A percentile compares a stretch with the other conserved stretches of the same genome.
phyloP scores from a whole-genome alignment of 768 basidiomycete species.

The Strobilomyces echinocephalus region DNA sequence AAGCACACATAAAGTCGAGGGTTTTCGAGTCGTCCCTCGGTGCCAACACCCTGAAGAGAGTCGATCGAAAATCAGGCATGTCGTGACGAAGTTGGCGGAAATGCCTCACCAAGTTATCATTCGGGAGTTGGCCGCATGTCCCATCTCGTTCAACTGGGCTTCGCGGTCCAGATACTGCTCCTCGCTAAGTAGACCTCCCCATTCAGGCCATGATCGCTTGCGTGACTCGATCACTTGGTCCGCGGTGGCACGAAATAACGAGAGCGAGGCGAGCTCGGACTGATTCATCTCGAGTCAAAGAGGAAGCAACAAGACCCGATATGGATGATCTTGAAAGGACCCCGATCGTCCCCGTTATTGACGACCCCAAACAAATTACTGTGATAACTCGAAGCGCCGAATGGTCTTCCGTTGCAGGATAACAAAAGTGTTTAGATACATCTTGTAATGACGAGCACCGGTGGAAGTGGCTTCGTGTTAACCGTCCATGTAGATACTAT shows the following conservation, averaged over 20 bases:
- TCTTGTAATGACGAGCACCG: not conserved
- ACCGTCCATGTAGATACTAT: not conserved
- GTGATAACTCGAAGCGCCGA: too few species aligned
- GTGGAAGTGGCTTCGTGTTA: not conserved
- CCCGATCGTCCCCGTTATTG: too few species aligned
- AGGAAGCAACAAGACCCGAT: too few species aligned
- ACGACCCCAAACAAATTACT: too few species aligned
- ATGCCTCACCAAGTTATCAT: slow-evolving; percentile 46
- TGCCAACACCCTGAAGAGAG: slow-evolving; percentile 48
- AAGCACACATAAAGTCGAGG: slow-evolving; percentile 54
- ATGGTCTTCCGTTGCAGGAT: too few species aligned
- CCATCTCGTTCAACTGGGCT: slow-evolving; percentile 35
- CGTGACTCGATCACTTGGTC: slow-evolving; percentile 42
- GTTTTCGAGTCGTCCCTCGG: slow-evolving; percentile 46
- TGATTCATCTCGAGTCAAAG: slow-evolving; percentile 1
- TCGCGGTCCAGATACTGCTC: slow-evolving; percentile 46
- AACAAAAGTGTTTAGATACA: too few species aligned
- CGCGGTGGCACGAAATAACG: slow-evolving; percentile 45
- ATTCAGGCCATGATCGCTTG: slow-evolving; percentile 35
- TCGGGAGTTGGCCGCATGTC: slow-evolving; percentile 42
- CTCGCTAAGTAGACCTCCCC: slow-evolving; percentile 40
- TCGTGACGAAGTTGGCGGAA: not conserved
- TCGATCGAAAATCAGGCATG: too few species aligned
- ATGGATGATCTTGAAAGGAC: too few species aligned
- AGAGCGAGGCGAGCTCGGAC: slow-evolving; percentile 25